Conservation (phyloP, 2,329 filamentous ascomycete genomes). For the Rasamsonia emersonii region DNA sequence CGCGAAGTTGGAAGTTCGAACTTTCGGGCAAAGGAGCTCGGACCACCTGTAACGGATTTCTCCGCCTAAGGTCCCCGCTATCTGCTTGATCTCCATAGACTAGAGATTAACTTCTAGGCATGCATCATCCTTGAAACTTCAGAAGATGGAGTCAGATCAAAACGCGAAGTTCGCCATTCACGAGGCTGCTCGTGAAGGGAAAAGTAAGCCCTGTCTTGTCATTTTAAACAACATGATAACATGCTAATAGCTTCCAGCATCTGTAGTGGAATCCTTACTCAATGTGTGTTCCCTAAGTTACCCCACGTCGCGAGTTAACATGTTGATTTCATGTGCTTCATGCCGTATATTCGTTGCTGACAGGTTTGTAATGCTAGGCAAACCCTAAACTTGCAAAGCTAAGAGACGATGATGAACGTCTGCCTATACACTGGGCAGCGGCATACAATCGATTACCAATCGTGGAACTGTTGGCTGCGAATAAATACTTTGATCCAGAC, state of each 20-base stretch:
- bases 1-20: slow-evolving; percentile 3
- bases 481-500: slow-evolving; percentile 73
- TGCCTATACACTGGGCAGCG: slow-evolving; percentile 89
- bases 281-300: slow-evolving; percentile 42
- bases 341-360: background rate
- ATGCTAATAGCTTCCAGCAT: slow-evolving; percentile 41
- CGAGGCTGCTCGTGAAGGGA: slow-evolving; percentile 75
- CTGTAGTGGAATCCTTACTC: slow-evolving; percentile 65
- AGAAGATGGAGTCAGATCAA: slow-evolving; percentile 33
- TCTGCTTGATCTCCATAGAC: background rate
- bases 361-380: slow-evolving; percentile 41
- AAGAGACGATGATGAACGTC: slow-evolving; percentile 75
- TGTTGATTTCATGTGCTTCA: slow-evolving; percentile 4
- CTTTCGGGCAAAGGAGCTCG: slow-evolving; percentile 10
- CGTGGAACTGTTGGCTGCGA: slow-evolving; percentile 60
- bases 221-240: no score
- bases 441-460: slow-evolving; percentile 74
- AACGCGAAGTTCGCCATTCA: slow-evolving; percentile 72
- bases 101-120: background rate
- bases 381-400: slow-evolving; percentile 69
- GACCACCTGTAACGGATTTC: slow-evolving; percentile 6
- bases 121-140: background rate
- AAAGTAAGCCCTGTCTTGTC: slow-evolving; percentile 47
- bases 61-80: slow-evolving; percentile 4
- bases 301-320: slow-evolving; percentile 16